phyloP scores from a whole-genome alignment of 805 yeast species.

The Pachysolen tannophilus region DNA sequence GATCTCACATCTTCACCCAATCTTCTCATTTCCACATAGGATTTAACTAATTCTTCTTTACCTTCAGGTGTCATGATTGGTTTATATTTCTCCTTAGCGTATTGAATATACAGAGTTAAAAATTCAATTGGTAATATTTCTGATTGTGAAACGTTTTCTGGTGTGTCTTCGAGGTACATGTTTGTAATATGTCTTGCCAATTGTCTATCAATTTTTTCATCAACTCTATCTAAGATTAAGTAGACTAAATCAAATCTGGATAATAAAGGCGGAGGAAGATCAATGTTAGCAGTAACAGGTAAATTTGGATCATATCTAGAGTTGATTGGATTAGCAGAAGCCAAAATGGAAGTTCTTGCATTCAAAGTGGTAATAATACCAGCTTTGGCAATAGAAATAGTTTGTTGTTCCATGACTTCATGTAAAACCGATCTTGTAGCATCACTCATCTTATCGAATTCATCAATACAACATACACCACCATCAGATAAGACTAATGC shows the following conservation, averaged over 20 bases:
- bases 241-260: constrained; percentile 95
- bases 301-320: constrained; percentile 91
- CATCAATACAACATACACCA: constrained; percentile 98
- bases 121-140: constrained; percentile 82
- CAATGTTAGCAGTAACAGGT: constrained; percentile 93
- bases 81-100: constrained; percentile 77
- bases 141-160: constrained; percentile 57
- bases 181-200: constrained; percentile 86
- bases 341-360: constrained; percentile 92
- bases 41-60: constrained; percentile 73
- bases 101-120: constrained; percentile 81
- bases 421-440: constrained; percentile 90
- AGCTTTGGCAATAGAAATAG: constrained; percentile 96
- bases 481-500: constrained; percentile 96
- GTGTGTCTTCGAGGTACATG: constrained; percentile 84
- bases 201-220: constrained; percentile 74
- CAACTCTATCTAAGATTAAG: constrained; percentile 85
- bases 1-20: constrained; percentile 86
- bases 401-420: constrained; percentile 99
- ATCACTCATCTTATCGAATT: constrained; percentile 96
- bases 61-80: constrained; percentile 82
- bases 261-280: constrained; percentile 90
- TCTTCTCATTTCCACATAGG: constrained; percentile 90
- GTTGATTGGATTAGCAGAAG: constrained; percentile 95
- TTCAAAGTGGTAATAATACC: constrained; percentile 96